Evolutionary conservation across 2,329 filamentous ascomycete genomes (phyloP), one percentile per base, ranked within the genome.

Genomic region (Calonectria multiphialidica): DNA sequence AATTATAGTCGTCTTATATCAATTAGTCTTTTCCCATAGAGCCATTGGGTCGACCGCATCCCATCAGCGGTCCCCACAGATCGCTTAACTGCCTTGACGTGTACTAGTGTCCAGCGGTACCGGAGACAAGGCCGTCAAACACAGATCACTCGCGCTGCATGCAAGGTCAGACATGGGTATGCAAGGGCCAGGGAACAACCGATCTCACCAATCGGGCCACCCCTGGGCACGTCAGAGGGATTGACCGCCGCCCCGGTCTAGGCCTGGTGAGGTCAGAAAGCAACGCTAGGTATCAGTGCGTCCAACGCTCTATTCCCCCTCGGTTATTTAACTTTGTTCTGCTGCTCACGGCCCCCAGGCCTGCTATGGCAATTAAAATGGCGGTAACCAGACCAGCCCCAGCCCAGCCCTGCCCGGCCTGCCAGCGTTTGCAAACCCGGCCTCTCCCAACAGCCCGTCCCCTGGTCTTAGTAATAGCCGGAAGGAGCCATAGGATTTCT

Each of bases 1-100:
- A 59, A 59, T 59, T 59, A 59, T 59, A 25, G 33, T 40, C 53
- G 53, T 59, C 53, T 59, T 59, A 59, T 59, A 59, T 59, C 53
- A 59, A 59, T 59, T 59, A 59, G 53, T 37, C 53, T 59, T 59
- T 59, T 59, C 33, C n/a, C 33, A 37, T 9, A 59, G 53, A 59
- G 37, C 53, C 53, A 59, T 59, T 59, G 53, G 53, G 53, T 21
- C 53, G 4, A 13, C 9, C 18, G 50, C 30, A 21, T 57, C n/a
- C 33, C 53, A 23, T 35, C 30, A 59, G 53, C 53, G 53, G 35
- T 21, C 53, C 53, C 53, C 53, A 59, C 53, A 59, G 53, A 40
- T 59, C 53, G 53, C 53, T 59, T 40, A 59, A 40, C n/a, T 59
- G 53, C 53, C 53, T 42, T 59, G 53, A 59, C 53, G 16, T 23